phyloP scores from a whole-genome alignment of 345 rosid genomes.

The Citropsis articulata region DNA sequence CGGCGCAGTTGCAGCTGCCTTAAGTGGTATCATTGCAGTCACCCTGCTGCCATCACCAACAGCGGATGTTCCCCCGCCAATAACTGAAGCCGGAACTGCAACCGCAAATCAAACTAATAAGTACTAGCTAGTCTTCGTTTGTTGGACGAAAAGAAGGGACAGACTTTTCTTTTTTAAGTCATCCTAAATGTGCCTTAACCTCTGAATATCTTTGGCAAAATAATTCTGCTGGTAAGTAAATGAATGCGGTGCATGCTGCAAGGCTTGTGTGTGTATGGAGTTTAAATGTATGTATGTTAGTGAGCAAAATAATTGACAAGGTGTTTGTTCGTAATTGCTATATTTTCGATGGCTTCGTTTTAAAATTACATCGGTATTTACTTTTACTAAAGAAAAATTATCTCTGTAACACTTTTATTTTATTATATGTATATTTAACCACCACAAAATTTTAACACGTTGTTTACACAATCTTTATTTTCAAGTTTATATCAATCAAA shows the following conservation, averaged over 20 bases:
- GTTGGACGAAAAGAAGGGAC: too few species aligned
- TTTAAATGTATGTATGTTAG: not conserved
- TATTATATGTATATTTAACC: too few species aligned
- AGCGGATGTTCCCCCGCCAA: conserved; percentile 37
- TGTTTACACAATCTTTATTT: too few species aligned
- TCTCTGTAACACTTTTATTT: too few species aligned
- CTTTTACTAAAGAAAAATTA: too few species aligned
- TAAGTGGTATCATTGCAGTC: conserved; percentile 55
- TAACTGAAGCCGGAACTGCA: conserved; percentile 24
- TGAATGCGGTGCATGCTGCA: not conserved
- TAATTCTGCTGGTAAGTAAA: not conserved
- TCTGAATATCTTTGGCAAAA: too few species aligned
- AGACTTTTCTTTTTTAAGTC: not conserved
- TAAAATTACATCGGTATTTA: too few species aligned
- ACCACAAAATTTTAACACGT: too few species aligned
- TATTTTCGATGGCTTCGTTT: not conserved
- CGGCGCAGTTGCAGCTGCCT: conserved; percentile 66
- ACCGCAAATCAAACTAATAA: conserved; percentile 28
- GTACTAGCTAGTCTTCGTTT: conserved; percentile 14
- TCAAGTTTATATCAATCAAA: too few species aligned
- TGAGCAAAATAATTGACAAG: not conserved
- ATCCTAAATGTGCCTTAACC: not conserved
- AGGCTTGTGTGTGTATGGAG: not conserved
- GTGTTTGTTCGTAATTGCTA: not conserved
- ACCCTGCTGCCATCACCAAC: conserved; percentile 73